Evolutionary conservation across 108 stramenopile genomes (phyloP), one percentile per base, ranked within the genome.

Genomic region (Conticribra weissflogii): DNA sequence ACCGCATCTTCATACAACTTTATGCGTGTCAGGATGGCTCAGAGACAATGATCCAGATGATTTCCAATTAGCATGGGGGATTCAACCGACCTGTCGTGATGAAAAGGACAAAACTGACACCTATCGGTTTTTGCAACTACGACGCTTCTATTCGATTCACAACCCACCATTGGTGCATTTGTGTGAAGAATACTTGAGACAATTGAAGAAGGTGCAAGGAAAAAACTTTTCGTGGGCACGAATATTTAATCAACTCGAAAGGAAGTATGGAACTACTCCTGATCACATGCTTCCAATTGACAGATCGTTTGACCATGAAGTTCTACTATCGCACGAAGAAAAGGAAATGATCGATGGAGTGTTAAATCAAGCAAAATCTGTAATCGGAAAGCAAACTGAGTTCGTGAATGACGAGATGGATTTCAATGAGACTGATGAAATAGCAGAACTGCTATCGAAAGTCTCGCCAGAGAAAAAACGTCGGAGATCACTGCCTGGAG

Each of bases 31-130:
- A 36, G 86, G 86, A 33, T 87, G 86, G 86, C 65, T 87, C 16
- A 19, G 63, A 51, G 84, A 85, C 24, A 73, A 79, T 53, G 68
- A 81, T 52, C 27, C 61, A 34, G 78, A 71, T 17, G 86, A 87
- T 57, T 85, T 85, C 60, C 84, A 87, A 57, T 52, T 84, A 9
- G 81, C 84, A 22, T 87, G 84, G 84, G 86, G 86, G 9, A 58
- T 85, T 15, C 72, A 67, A 24, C 86, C 86, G 28, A 66, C 78
- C 8, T 46, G 74, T 41, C 56, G 52, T 29, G 61, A 68, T 18
- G 78, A 68, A n/a, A 72, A 79, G 46, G 46, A 48, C 3, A 67
- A 55, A 29, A 59, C 71, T 46, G 71, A 79, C 25, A 45, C 46
- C 45, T 68, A 56, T 15, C 63, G 75, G 57, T 54, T 69, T 17